Evolutionary conservation across 441 rosid genomes (phyloP), one percentile per base, ranked within the genome.

Genomic region (Populus hybrid): DNA sequence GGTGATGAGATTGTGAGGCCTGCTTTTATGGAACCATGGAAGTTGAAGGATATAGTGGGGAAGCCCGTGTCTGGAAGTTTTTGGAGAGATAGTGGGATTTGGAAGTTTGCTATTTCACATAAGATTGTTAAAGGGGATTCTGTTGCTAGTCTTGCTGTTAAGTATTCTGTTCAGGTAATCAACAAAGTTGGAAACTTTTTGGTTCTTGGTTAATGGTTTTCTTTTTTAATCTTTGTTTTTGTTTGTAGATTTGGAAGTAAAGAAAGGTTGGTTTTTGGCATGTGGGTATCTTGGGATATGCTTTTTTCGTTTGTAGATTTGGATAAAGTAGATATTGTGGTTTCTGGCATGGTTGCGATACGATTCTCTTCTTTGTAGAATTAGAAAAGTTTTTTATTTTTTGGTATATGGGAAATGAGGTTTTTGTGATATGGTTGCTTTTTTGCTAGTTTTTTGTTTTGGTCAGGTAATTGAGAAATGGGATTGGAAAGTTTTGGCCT

Each of bases 31-130:
- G 71, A 86, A 8, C 94, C 97, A 0, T 93, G 98, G 98, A 82
- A 81, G 85, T 69, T 91, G 61, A 88, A 81, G 84, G 91, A 86
- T n/a, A 84, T 93, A 71, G 81, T 91, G 1, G 98, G 98, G 30
- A 82, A 70, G 75, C 97, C 98, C 6, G 73, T 78, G 61, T 89
- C 90, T 57, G 66, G 81, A 3, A 68, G 81, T 38, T 95, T 95
- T 82, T 95, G 98, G 98, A 90, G 94, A 79, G 93, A 95, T 34
- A 90, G 81, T 40, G 90, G 91, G 36, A 82, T 95, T 59, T 82
- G 88, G 72, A 95, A 93, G 78, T 91, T 94, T 70, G 93, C 98
- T 9, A 82, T 94, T 73, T 93, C 97, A 40, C 99, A 95, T 71
- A 84, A 87, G 86, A 84, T 95, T 76, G 78, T 50, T 34, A 88